Conservation (phyloP, 176 grass and related monocot species). For the Lolium multiflorum region DNA sequence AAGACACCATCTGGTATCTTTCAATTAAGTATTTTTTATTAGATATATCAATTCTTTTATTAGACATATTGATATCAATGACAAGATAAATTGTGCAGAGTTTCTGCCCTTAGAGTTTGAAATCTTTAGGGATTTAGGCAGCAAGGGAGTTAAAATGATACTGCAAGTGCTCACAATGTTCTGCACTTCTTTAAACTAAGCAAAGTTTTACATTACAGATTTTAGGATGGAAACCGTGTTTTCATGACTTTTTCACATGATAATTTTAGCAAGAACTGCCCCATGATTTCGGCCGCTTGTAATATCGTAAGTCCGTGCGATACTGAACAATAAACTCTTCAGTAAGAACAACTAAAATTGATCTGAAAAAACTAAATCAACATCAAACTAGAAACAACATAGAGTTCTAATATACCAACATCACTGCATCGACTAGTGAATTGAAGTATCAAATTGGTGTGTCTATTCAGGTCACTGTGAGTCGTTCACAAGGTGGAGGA, state of each 20-base stretch:
- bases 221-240: not conserved
- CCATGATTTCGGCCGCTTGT: not conserved
- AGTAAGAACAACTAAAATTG: slow-evolving; percentile 17
- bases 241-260: slow-evolving; percentile 5
- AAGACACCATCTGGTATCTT: not conserved
- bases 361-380: not conserved
- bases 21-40: slow-evolving; percentile 10
- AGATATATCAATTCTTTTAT: not conserved
- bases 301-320: not conserved
- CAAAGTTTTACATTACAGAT: not conserved
- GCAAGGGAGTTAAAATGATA: not conserved
- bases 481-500: too few species aligned
- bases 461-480: too few species aligned
- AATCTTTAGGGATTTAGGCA: slow-evolving; percentile 16
- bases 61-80: not conserved
- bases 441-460: not conserved
- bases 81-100: not conserved
- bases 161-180: not conserved
- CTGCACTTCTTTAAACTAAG: slow-evolving; percentile 2
- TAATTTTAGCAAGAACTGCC: slow-evolving; percentile 3
- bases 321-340: slow-evolving; percentile 13
- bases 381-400: not conserved
- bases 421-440: not conserved
- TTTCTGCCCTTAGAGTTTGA: not conserved
- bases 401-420: not conserved